Conservation (phyloP, 1,139 yeast genomes). For the Geotrichum macrosporum region DNA sequence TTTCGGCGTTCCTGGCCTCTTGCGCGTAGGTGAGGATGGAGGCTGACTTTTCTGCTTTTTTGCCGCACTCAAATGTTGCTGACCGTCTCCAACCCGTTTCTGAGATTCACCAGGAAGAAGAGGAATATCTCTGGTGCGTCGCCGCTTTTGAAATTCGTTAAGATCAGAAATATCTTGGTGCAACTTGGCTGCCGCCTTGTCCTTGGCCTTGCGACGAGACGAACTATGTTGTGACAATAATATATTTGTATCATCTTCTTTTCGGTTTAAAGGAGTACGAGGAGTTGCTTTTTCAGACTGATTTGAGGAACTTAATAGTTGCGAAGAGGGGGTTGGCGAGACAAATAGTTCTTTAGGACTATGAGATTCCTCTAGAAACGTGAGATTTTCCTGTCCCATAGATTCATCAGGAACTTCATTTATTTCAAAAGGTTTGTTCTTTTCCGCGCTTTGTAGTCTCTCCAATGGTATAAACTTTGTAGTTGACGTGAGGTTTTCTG, state of each 20-base stretch:
- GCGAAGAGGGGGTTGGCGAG: neutral
- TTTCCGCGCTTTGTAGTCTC: too few species aligned
- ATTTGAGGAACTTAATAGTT: neutral
- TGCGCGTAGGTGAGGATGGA: too few species aligned
- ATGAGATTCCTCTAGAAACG: too few species aligned
- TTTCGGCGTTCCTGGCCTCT: too few species aligned
- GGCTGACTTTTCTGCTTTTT: neutral
- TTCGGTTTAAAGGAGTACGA: neutral
- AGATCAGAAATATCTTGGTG: slow-evolving; percentile 65
- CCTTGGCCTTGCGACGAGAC: slow-evolving; percentile 52
- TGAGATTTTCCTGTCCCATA: too few species aligned
- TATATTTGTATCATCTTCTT: neutral
- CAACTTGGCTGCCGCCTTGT: slow-evolving; percentile 61
- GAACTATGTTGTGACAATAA: slow-evolving; percentile 1
- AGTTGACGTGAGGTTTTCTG: too few species aligned
- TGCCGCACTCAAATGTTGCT: too few species aligned
- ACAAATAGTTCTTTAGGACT: too few species aligned
- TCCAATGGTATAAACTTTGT: too few species aligned
- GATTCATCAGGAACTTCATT: too few species aligned
- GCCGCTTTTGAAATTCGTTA: slow-evolving; percentile 52
- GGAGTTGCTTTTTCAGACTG: neutral
- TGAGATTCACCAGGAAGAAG: slow-evolving; percentile 15
- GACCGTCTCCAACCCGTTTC: too few species aligned
- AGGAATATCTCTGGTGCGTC: slow-evolving; percentile 20
- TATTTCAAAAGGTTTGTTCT: too few species aligned